Evolutionary conservation across 441 rosid genomes (phyloP), one percentile per base, ranked within the genome.

Genomic region (Gossypium laxum): DNA sequence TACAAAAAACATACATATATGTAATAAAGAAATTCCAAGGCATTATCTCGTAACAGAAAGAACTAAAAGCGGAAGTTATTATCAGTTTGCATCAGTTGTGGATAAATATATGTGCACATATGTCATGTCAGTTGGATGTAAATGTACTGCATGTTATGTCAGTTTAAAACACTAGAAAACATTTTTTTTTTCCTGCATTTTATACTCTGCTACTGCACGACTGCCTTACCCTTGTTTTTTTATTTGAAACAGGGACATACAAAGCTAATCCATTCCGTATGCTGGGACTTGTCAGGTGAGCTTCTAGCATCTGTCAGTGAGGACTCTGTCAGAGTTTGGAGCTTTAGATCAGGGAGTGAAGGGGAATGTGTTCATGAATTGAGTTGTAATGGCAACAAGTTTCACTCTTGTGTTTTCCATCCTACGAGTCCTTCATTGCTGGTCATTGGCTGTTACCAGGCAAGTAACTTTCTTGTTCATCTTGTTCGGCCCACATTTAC

Each of bases 241-340:
- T 30, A 59, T 19, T 2, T 70, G 77, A 19, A 24, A 60, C 73
- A 91, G 97, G 97, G 97, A 59, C 97, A 93, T 70, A 80, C 85
- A n/a, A 90, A 87, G 74, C 81, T 82, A 30, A 84, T 93, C 55
- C 88, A 82, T 56, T 87, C 91, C 2, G 87, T 93, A 11, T 93
- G 97, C 81, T 91, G 98, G 97, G 90, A 93, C 82, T 88, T 91
- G 28, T 72, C 85, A 0, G 98, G 98, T 4, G 93, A 91, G 75
- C 83, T 73, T 75, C 78, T 93, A 70, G 96, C 96, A 59, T 81
- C 98, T 14, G 93, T 88, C 30, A 90, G 98, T 57, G 97, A 93
- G 82, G 96, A 90, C 72, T 85, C 88, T 72, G 97, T 93, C 19
- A 86, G 85, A 84, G 96, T 91, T 5, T 93, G 97, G 98, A 80